These are phyloP conservation scores for Suillus plorans DNA, from an alignment of 768 basidiomycete species.

Conservation along the genomic window DNA sequence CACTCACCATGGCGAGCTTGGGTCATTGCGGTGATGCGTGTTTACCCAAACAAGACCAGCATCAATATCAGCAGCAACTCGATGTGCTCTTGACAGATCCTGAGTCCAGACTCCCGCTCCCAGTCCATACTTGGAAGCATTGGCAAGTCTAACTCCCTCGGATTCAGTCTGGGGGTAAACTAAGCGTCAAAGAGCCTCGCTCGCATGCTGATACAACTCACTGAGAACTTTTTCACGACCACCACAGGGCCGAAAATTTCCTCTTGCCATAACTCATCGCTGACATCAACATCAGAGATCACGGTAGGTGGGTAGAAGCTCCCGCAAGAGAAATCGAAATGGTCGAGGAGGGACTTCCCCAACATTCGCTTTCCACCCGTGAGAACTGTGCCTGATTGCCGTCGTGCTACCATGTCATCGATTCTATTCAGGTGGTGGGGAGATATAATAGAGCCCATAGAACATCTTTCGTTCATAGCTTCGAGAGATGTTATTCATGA, in stretches of 20 bases:
- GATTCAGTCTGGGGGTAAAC: constrained; percentile 46
- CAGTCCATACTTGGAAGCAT: constrained; percentile 76
- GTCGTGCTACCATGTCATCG: constrained; percentile 50
- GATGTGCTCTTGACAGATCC: constrained; percentile 73
- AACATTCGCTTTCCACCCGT: constrained; percentile 67
- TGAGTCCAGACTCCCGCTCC: constrained; percentile 82
- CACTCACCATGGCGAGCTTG: constrained; percentile 78
- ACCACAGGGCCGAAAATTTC: constrained; percentile 90
- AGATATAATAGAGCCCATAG: constrained; percentile 84
- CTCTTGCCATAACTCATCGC: constrained; percentile 75
- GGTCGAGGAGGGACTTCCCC: constrained; percentile 64
- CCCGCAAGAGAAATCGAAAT: constrained; percentile 68
- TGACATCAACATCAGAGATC: constrained; percentile 52
- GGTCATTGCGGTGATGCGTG: constrained; percentile 87
- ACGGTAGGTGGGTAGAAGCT: constrained; percentile 83
- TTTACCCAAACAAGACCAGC: constrained; percentile 86
- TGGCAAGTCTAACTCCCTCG: constrained; percentile 70
- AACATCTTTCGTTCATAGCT: constrained; percentile 70
- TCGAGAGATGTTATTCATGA: background rate
- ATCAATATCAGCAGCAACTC: constrained; percentile 66
- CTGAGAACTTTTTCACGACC: constrained; percentile 55
- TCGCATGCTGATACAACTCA: constrained; percentile 31
- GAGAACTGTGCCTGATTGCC: constrained; percentile 49
- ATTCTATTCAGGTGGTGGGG: constrained; percentile 62
- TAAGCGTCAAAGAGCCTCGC: background rate